phyloP scores from a whole-genome alignment of 2,329 filamentous ascomycete species.

The Calonectria naviculata region DNA sequence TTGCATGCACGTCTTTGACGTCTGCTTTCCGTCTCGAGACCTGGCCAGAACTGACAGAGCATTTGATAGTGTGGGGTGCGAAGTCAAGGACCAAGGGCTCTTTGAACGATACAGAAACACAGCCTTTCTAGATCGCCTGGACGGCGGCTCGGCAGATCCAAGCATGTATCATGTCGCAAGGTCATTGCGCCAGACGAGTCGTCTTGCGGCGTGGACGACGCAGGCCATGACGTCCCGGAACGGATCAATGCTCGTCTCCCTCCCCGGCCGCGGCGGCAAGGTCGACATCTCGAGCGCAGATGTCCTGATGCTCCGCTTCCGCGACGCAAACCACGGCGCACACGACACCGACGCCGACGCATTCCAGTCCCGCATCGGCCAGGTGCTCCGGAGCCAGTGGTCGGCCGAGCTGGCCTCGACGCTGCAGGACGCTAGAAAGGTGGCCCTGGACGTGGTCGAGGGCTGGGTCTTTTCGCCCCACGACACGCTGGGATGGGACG shows the following conservation, averaged over 20 bases:
- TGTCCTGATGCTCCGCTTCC: constrained; percentile 42
- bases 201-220: constrained; percentile 18
- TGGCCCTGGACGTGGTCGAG: constrained; percentile 45
- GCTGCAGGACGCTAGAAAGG: constrained; percentile 34
- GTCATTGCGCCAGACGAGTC: constrained; percentile 18
- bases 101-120: constrained; percentile 27
- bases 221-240: not conserved
- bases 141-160: constrained; percentile 19
- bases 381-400: constrained; percentile 41
- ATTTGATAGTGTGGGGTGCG: constrained; percentile 9
- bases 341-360: constrained; percentile 25
- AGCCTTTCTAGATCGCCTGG: constrained; percentile 34
- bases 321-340: constrained; percentile 28
- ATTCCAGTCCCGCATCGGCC: constrained; percentile 37
- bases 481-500: constrained; percentile 37
- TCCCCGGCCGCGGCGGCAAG: constrained; percentile 37
- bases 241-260: constrained; percentile 34
- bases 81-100: not conserved
- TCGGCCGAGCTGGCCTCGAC: constrained; percentile 40
- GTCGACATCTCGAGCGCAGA: constrained; percentile 39
- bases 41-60: constrained; percentile 22
- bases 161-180: constrained; percentile 30
- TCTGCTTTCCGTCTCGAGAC: constrained; percentile 40
- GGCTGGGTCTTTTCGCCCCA: constrained; percentile 29
- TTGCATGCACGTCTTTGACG: constrained; percentile 43